These are phyloP conservation scores for Botryosphaeria dothidea DNA, from an alignment of 2,329 filamentous ascomycete species.

Conservation along the genomic window DNA sequence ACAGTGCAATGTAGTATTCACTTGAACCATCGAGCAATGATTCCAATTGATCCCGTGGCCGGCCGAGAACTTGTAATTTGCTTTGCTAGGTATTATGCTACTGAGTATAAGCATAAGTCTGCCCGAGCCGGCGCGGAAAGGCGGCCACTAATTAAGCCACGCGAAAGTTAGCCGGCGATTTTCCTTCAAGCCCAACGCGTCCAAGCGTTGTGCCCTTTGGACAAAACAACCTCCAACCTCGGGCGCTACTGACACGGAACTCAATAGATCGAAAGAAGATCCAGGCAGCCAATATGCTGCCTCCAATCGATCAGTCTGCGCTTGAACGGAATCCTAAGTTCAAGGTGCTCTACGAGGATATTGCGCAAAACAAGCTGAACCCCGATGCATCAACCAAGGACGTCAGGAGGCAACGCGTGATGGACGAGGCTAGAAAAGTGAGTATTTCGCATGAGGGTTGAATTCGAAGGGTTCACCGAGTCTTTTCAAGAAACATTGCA, in stretches of 20 bases:
- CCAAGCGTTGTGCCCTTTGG: neutral
- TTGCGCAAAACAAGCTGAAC: constrained; percentile 45
- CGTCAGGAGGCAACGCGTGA: constrained; percentile 44
- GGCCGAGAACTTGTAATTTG: too few species aligned
- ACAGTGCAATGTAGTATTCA: neutral
- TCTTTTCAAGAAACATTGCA: too few species aligned
- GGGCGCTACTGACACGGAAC: too few species aligned
- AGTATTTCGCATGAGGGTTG: constrained; percentile 21
- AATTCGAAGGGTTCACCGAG: too few species aligned
- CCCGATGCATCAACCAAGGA: constrained; percentile 46
- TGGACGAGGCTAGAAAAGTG: constrained; percentile 42
- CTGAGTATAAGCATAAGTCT: too few species aligned
- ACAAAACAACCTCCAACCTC: neutral
- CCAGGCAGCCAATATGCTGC: constrained; percentile 37
- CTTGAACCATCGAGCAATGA: neutral
- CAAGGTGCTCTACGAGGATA: constrained; percentile 46
- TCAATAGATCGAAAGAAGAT: neutral
- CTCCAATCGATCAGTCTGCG: constrained; percentile 40
- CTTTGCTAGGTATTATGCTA: too few species aligned
- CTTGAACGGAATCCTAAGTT: constrained; percentile 46
- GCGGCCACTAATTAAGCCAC: neutral
- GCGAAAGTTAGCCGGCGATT: neutral
- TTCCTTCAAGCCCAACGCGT: neutral
- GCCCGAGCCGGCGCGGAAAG: neutral
- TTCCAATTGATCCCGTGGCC: too few species aligned